Percentiles rank a stretch among this genome's conserved stretches.
These are phyloP conservation scores for Serendipita sp. DNA, from an alignment of 768 basidiomycete genomes.

Conservation along the genomic window DNA sequence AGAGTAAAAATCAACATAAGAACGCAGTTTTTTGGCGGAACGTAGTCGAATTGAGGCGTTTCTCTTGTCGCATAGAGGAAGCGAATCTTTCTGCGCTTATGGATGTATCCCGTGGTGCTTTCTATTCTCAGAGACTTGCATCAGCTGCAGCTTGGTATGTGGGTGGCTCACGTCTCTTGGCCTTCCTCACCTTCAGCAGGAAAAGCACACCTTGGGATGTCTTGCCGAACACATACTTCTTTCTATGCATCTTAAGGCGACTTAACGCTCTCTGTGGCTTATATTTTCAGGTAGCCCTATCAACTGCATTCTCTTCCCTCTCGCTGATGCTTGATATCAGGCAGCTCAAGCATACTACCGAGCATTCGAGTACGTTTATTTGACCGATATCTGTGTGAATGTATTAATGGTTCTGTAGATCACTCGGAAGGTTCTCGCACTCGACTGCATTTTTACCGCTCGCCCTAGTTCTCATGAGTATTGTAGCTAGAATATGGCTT, in stretches of 20 bases:
- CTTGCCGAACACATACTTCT: neutral
- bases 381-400: neutral
- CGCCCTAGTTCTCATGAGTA: neutral
- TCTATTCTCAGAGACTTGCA: neutral
- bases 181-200: neutral
- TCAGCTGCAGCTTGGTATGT: neutral
- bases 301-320: neutral
- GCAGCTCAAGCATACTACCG: neutral
- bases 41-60: neutral
- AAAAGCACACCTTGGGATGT: neutral
- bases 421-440: neutral
- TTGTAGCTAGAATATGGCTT: neutral
- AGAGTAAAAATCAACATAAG: conserved; percentile 2
- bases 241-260: neutral
- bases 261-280: neutral
- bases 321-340: neutral
- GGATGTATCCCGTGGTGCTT: neutral
- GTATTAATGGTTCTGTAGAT: neutral
- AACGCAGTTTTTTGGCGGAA: neutral
- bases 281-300: neutral
- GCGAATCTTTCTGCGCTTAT: neutral
- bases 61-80: neutral
- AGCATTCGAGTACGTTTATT: neutral
- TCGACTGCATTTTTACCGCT: neutral
- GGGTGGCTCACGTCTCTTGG: neutral